Conservation (phyloP, 345 rosid genomes). For the Orychophragmus violaceus region DNA sequence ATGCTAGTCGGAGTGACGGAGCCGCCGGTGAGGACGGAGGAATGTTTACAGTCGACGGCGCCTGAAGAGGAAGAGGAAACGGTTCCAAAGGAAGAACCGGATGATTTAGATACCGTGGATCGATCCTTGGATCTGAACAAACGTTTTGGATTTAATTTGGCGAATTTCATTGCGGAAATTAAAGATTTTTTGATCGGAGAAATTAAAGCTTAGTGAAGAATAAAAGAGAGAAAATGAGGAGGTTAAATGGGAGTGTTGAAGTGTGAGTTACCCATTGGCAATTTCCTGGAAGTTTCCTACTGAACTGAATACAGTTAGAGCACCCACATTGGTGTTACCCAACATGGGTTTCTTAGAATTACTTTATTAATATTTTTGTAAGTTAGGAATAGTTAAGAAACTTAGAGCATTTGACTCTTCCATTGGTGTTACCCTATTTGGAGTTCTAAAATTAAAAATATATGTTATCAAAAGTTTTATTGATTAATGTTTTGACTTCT, state of each 20-base stretch:
- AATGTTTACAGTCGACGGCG: slow-evolving; percentile 10
- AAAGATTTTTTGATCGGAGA: neutral
- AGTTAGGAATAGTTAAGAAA: slow-evolving; percentile 64
- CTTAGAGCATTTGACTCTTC: no score
- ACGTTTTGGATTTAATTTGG: slow-evolving; percentile 53
- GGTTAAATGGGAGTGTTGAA: slow-evolving; percentile 42
- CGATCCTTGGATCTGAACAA: slow-evolving; percentile 44
- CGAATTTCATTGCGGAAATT: slow-evolving; percentile 40
- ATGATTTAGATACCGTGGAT: slow-evolving; percentile 43
- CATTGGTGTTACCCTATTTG: no score
- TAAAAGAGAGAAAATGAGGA: slow-evolving; percentile 5
- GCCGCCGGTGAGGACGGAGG: neutral
- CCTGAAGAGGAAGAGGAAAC: slow-evolving; percentile 37
- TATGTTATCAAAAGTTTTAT: no score
- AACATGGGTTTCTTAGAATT: no score
- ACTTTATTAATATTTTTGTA: no score
- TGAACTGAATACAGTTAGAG: slow-evolving; percentile 66
- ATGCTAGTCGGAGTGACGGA: slow-evolving; percentile 69
- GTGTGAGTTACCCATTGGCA: slow-evolving; percentile 33
- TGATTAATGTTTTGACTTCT: no score
- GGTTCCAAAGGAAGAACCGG: slow-evolving; percentile 45
- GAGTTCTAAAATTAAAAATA: no score
- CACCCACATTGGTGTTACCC: no score
- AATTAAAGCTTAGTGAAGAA: neutral
- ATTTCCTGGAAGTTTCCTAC: slow-evolving; percentile 73